Conservation (phyloP, 1,284 basidiomycete species). For the Rhodotorula mucilaginosa region DNA sequence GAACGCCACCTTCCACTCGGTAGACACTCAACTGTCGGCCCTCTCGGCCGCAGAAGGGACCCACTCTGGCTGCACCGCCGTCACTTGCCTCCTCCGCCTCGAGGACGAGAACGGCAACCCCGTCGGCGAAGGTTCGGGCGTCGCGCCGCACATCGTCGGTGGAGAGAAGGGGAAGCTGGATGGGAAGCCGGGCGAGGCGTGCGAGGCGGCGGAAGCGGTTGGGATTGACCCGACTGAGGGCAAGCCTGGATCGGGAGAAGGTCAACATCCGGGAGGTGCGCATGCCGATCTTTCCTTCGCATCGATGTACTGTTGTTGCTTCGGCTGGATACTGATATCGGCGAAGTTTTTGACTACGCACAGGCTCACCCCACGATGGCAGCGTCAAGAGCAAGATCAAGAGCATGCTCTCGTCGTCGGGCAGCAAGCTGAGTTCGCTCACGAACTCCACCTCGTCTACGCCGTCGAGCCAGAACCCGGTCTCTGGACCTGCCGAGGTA, state of each 20-base stretch:
- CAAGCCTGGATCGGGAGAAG: slow-evolving; percentile 12
- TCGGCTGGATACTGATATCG: neutral
- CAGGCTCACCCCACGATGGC: neutral
- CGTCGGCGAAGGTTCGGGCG: slow-evolving; percentile 36
- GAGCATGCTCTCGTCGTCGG: slow-evolving; percentile 24
- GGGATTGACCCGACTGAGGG: slow-evolving; percentile 24
- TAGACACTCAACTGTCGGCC: slow-evolving; percentile 66
- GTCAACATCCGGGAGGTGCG: neutral
- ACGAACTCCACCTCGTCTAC: slow-evolving; percentile 2
- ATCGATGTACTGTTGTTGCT: neutral
- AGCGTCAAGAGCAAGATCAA: slow-evolving; percentile 14
- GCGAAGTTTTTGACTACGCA: no score
- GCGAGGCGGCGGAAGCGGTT: slow-evolving; percentile 16
- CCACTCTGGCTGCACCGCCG: slow-evolving; percentile 95
- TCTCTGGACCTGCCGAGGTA: slow-evolving; percentile 31
- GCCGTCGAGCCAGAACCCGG: slow-evolving; percentile 5
- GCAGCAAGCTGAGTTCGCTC: slow-evolving; percentile 9
- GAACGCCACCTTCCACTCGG: slow-evolving; percentile 88
- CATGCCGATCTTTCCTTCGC: neutral
- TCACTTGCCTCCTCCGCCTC: slow-evolving; percentile 88
- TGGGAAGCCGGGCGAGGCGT: slow-evolving; percentile 27
- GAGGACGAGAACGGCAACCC: slow-evolving; percentile 63
- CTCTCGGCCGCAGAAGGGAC: slow-evolving; percentile 78
- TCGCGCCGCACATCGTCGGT: slow-evolving; percentile 19
- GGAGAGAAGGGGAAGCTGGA: slow-evolving; percentile 1